Conservation (phyloP, 768 basidiomycete genomes). For the Kondoa subrosea region DNA sequence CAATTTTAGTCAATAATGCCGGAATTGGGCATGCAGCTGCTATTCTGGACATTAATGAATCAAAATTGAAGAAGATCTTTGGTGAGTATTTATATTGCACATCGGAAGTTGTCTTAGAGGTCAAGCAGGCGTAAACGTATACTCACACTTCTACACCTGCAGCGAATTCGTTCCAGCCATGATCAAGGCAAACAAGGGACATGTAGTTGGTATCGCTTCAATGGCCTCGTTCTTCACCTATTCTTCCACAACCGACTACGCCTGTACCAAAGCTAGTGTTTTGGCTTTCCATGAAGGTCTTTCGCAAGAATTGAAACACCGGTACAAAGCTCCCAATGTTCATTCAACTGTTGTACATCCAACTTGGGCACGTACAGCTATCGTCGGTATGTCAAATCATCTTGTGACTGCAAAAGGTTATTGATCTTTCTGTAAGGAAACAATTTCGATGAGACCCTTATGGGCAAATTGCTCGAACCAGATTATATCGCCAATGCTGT, state of each 20-base stretch:
- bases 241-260: background rate
- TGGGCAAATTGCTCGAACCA: conserved; percentile 1
- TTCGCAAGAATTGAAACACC: background rate
- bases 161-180: background rate
- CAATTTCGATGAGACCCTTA: background rate
- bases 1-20: conserved; percentile 3
- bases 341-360: background rate
- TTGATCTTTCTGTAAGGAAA: too few species aligned
- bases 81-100: too few species aligned
- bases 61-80: background rate
- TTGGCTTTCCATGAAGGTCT: conserved; percentile 10
- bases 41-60: background rate
- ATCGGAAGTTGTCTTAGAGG: too few species aligned
- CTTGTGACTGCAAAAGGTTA: too few species aligned
- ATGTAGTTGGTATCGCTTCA: background rate
- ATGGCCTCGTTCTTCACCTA: background rate
- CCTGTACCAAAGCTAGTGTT: background rate
- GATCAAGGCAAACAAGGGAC: background rate
- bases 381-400: too few species aligned
- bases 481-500: background rate
- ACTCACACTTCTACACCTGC: background rate
- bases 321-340: conserved; percentile 1
- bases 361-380: background rate
- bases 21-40: background rate
- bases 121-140: background rate